Conservation (phyloP, 179 eudicot species). For the Corrigiola litoralis region DNA sequence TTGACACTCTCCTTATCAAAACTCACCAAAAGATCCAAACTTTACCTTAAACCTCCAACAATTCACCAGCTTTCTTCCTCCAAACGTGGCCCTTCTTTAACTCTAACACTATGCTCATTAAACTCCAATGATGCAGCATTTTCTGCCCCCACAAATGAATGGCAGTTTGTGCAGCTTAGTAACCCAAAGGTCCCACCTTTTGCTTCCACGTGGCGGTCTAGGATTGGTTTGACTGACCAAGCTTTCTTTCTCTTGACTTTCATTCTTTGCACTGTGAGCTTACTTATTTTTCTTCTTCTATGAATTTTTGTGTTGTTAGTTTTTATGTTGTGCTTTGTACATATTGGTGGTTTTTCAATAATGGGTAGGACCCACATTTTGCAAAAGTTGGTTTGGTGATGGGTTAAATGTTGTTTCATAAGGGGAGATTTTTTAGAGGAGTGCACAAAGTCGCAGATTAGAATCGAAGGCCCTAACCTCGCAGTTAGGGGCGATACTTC, state of each 20-base stretch:
- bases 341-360: neutral
- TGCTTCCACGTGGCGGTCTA: slow-evolving; percentile 3
- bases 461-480: too few relatives aligned
- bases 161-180: neutral
- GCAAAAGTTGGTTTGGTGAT: neutral
- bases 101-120: neutral
- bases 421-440: neutral
- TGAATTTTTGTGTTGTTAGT: neutral
- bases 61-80: neutral
- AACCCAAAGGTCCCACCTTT: slow-evolving; percentile 3
- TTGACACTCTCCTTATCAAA: neutral
- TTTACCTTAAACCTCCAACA: neutral
- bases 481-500: too few relatives aligned
- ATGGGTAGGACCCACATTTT: slow-evolving; percentile 1
- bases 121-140: neutral
- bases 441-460: neutral
- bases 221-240: slow-evolving; percentile 48
- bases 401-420: neutral
- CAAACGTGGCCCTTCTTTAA: neutral
- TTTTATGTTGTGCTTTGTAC: neutral
- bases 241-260: slow-evolving; percentile 69
- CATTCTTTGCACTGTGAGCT: slow-evolving; percentile 68
- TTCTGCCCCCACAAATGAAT: neutral
- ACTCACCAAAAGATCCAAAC: neutral
- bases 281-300: neutral